Base-by-base conservation (phyloP, 306 rosid species). In the Geum urbanum region DNA sequence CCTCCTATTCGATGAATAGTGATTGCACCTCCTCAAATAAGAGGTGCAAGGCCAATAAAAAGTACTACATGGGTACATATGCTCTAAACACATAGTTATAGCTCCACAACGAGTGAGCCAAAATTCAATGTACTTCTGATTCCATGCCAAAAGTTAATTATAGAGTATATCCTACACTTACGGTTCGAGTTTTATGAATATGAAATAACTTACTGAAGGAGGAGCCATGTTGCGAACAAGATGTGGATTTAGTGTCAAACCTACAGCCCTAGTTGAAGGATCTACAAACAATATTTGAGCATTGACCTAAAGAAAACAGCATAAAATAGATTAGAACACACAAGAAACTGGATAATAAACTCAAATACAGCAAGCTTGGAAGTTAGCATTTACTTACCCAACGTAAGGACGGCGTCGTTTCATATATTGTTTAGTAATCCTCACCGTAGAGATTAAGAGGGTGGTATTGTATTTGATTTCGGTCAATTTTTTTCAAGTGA, bases 191-290 rank as follows among this genome's bases (percentile, higher is more conserved):
- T 40, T 56, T 63, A 45, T 18, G 10, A 13, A 48, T 72, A 15
- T 37, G 65, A 39, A 69, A 43, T 9, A 18, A 88, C 97, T 88
- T 83, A 90, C 98, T 48, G 75, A 79, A 75, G 91, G 88, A 72
- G 95, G 91, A 53, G 91, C 78, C 82, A 70, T 91, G 85, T 89
- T 84, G 70, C 75, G 89, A 83, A 94, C 82, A 70, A 94, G 97
- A 86, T 91, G 87, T 15, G 91, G 89, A 87, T 87, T 91, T 78
- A 94, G 71, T 18, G 99, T 94, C 96, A 94, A 86, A 60, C 99
- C 99, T 79, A 94, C 85, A 63, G 97, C 95, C 84, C 95, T 91
- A 44, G 86, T 87, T 66, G 89, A 85, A 41, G 99, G 97, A 82
- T 94, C 96, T 76, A 94, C 78, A 78, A 94, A 94, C 73, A 94